Base-by-base conservation (phyloP, 2,329 filamentous ascomycete species). In the Fusarium burgessii region DNA sequence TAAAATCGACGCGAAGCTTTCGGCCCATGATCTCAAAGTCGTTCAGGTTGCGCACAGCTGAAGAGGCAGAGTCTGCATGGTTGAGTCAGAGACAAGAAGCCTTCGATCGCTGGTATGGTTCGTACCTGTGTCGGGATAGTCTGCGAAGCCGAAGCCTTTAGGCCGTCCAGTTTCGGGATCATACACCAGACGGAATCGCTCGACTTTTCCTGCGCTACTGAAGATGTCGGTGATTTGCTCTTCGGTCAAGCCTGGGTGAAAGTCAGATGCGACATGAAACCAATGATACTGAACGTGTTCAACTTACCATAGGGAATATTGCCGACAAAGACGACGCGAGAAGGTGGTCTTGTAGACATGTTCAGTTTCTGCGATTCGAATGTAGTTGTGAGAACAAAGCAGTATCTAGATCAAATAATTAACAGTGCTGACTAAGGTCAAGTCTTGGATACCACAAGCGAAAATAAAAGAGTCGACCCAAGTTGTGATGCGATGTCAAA, bases 171-270 rank as follows among this genome's bases (percentile, higher is more conserved):
- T 98, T 78, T 98, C 95, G 57, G 94, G 92, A 83, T 98, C 97
- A 82, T 97, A 97, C 71, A 98, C 95, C 51, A 98, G 88, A 56
- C 95, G 90, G 80, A 98, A 98, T 79, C 93, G 95, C 64, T 97
- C 87, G 3, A 98, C 95, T 72, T 95, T 93, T 63, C 96, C 96
- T 57, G 93, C 94, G 71, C 92, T 92, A 79, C 91, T 93, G 81
- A 98, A 97, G 67, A 97, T 97, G 75, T 98, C 93, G 78, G 92
- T 92, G 76, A 99, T 97, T 80, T 97, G 93, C 80, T 98, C 95
- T 83, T 99, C 96, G 33, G 94, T 97, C 72, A 98, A 90, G 70
- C 95, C 95, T 97, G 77, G n/a, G 25, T 3, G 18, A 17, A 14
- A 8, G 70, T 80, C 56, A 79, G 77, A 54, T 35, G n/a, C 15